phyloP scores from a whole-genome alignment of 192 early-diverging fungal genomes.

The Entrophospora sp. region DNA sequence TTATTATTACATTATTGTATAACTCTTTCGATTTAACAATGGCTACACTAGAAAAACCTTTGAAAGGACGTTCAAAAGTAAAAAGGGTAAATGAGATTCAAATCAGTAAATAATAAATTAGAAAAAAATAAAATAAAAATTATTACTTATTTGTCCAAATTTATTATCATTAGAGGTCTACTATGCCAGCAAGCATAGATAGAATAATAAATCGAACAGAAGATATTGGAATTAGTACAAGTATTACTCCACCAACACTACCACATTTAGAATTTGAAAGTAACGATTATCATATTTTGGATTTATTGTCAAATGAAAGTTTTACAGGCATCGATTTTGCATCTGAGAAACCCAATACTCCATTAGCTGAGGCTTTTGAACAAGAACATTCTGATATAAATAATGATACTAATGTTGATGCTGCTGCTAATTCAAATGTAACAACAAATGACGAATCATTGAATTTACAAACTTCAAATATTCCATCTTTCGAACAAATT shows the following conservation, averaged over 20 bases:
- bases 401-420: not conserved
- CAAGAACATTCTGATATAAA: not conserved
- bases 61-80: too few relatives aligned
- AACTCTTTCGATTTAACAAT: too few relatives aligned
- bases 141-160: too few relatives aligned
- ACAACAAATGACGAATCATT: not conserved
- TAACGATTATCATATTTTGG: conserved; percentile 11
- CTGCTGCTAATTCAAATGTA: not conserved
- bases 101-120: too few relatives aligned
- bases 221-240: not conserved
- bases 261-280: not conserved
- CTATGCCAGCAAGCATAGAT: conserved; percentile 9
- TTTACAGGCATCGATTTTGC: conserved; percentile 1
- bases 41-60: too few relatives aligned
- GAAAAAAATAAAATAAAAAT: too few relatives aligned
- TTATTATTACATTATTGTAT: too few relatives aligned
- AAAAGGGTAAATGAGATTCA: too few relatives aligned
- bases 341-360: not conserved
- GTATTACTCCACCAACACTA: not conserved
- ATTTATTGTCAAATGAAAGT: conserved; percentile 16
- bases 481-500: not conserved
- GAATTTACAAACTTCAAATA: not conserved
- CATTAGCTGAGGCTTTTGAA: not conserved
- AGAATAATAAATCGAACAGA: not conserved
- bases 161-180: conserved; percentile 12